Evolutionary conservation across 139 green algal species (phyloP).

Genomic region (Chlorella sorokiniana): DNA sequence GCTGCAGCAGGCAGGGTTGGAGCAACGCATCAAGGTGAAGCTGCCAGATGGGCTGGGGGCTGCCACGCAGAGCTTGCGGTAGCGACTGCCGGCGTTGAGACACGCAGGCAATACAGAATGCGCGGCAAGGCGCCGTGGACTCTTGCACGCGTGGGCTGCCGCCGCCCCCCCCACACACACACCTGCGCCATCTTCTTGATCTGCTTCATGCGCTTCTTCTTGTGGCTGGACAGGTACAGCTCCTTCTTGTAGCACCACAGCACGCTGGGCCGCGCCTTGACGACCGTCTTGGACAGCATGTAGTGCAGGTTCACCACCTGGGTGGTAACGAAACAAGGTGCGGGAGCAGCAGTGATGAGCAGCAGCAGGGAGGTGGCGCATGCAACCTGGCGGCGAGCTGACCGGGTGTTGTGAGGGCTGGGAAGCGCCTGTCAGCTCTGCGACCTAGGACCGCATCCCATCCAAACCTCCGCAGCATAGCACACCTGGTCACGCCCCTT

Average conservation of each 20-base stretch:
- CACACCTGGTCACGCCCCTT: constrained; percentile 87
- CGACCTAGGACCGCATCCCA: neutral
- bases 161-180: constrained; percentile 67
- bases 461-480: neutral
- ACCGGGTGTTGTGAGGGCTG: no score
- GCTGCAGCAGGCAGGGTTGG: constrained; percentile 2
- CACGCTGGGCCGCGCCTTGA: constrained; percentile 94
- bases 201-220: constrained; percentile 95
- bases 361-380: neutral
- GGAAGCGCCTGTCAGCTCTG: no score
- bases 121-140: no score
- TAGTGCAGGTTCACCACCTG: constrained; percentile 99
- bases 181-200: constrained; percentile 95
- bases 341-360: neutral
- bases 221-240: constrained; percentile 87
- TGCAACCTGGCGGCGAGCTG: neutral
- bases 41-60: no score
- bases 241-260: constrained; percentile 99
- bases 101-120: neutral
- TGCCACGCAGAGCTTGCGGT: no score
- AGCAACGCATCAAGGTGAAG: neutral
- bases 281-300: constrained; percentile 94
- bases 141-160: no score
- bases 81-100: neutral
- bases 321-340: neutral